Conservation (phyloP, 2,329 filamentous ascomycete species). For the Ophiocordyceps sinensis region DNA sequence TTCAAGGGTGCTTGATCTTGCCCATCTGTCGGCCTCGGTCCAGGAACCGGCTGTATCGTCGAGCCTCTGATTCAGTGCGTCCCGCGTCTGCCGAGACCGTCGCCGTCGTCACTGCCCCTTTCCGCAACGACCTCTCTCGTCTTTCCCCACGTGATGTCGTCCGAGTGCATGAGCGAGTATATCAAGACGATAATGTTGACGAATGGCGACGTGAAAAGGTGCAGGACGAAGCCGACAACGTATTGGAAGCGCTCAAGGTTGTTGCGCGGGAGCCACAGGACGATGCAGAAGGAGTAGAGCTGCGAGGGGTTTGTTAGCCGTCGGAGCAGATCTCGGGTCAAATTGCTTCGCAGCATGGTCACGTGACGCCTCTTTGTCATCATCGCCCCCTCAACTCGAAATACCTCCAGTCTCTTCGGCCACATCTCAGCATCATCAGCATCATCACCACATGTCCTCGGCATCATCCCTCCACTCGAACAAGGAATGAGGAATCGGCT, state of each 20-base stretch:
- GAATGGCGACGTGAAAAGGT: conserved; percentile 23
- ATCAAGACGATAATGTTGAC: conserved; percentile 27
- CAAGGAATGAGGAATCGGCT: neutral
- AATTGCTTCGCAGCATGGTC: no score
- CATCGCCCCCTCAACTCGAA: no score
- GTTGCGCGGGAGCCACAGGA: conserved; percentile 25
- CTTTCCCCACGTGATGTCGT: conserved; percentile 33
- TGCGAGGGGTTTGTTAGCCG: conserved; percentile 4
- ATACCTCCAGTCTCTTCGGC: no score
- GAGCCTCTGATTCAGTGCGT: conserved; percentile 4
- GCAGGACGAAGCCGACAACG: conserved; percentile 22
- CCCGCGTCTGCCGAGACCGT: conserved; percentile 9
- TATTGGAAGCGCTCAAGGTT: conserved; percentile 22
- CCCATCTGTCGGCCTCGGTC: no score
- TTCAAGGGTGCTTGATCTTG: no score
- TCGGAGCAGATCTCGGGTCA: no score
- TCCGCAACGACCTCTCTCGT: conserved; percentile 20
- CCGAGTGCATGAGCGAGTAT: conserved; percentile 26
- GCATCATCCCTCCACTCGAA: no score
- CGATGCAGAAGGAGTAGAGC: conserved; percentile 26
- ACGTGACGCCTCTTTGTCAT: no score
- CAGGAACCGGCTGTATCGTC: no score
- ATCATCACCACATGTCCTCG: no score
- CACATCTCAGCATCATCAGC: no score
- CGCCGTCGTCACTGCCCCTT: conserved; percentile 10